These are phyloP conservation scores for Lenwebbia sp. DNA, from an alignment of 345 rosid species.

Conservation along the genomic window DNA sequence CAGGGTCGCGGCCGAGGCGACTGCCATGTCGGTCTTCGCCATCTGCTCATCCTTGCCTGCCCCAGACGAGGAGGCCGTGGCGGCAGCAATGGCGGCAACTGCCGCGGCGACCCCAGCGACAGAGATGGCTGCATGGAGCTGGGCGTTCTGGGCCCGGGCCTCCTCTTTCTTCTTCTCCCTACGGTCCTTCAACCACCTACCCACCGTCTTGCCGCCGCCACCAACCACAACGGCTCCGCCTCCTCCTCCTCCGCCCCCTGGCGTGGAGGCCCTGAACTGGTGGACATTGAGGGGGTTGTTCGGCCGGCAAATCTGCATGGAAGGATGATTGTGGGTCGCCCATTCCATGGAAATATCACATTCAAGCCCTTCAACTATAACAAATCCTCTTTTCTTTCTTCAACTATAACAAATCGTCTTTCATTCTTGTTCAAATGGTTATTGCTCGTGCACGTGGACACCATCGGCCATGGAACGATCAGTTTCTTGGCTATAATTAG, in stretches of 20 bases:
- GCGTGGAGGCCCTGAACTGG: conserved; percentile 27
- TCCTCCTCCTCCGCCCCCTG: conserved; percentile 12
- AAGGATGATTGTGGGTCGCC: background rate
- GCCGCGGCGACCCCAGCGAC: conserved; percentile 87
- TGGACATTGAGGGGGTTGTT: conserved; percentile 21
- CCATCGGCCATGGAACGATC: background rate
- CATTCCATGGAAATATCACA: background rate
- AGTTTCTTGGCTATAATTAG: background rate
- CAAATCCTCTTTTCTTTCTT: background rate
- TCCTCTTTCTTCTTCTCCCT: conserved; percentile 90
- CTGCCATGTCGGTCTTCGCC: conserved; percentile 73
- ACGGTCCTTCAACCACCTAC: conserved; percentile 76
- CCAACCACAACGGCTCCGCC: conserved; percentile 11
- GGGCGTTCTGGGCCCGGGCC: conserved; percentile 69
- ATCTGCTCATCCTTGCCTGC: conserved; percentile 64
- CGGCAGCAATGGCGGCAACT: conserved; percentile 77
- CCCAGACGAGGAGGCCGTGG: conserved; percentile 56
- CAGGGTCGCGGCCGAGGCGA: conserved; percentile 81
- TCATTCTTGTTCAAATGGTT: background rate
- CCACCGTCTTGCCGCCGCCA: conserved; percentile 67
- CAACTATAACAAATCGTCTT: background rate
- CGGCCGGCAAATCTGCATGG: conserved; percentile 48
- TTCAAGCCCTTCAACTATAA: background rate
- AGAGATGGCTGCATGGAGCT: conserved; percentile 67
- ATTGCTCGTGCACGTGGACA: background rate